Conservation (phyloP, 2,329 filamentous ascomycete species). For the Mycocentrospora acerina region DNA sequence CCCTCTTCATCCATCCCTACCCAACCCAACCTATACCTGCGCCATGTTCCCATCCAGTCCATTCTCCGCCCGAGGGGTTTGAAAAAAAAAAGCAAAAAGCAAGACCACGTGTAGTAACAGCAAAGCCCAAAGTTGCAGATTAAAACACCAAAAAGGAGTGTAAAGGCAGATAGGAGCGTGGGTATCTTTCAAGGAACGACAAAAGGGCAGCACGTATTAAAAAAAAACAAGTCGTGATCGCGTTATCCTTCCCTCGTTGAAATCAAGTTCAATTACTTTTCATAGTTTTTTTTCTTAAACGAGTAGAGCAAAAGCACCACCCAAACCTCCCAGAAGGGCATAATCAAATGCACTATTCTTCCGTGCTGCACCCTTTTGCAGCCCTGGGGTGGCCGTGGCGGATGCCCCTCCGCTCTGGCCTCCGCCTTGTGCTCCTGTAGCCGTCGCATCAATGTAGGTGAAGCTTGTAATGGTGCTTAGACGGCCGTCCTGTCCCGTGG, state of each 20-base stretch:
- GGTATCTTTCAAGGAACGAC: neutral
- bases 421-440: constrained; percentile 12
- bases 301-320: constrained; percentile 37
- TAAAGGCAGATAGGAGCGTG: neutral
- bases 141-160: neutral
- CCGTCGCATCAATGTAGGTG: constrained; percentile 43
- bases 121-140: neutral
- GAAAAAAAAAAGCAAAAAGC: neutral
- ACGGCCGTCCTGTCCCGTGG: constrained; percentile 33
- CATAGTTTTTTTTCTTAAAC: constrained; percentile 6
- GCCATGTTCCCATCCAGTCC: too few relatives aligned
- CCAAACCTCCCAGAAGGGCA: constrained; percentile 38
- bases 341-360: constrained; percentile 23
- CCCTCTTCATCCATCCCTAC: too few relatives aligned
- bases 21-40: too few relatives aligned
- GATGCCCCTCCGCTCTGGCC: constrained; percentile 4
- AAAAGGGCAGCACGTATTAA: too few relatives aligned
- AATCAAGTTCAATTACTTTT: neutral
- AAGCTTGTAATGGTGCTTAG: constrained; percentile 48
- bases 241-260: neutral
- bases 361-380: constrained; percentile 43
- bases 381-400: constrained; percentile 31
- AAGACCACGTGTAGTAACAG: neutral
- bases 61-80: too few relatives aligned
- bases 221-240: constrained; percentile 5